Base-by-base conservation (phyloP, 306 rosid genomes). In the Bauhinia variegata region DNA sequence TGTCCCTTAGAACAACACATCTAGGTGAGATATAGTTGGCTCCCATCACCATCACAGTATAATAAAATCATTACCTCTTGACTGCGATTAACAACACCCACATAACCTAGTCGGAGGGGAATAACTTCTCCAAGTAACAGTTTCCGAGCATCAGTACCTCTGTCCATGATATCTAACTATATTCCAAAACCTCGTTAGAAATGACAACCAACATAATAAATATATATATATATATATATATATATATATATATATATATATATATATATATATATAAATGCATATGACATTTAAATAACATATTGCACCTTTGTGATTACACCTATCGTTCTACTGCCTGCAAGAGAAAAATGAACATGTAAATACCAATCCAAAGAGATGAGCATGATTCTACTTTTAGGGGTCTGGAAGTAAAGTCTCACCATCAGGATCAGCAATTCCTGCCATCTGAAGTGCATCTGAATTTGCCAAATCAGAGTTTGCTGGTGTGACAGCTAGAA, bases 391-490 rank as follows among this genome's bases (percentile, higher is more conserved):
- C 34, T 54, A 34, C 32, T 34, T 68, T 71, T 51, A 50, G 48
- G 32, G n/a, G 74, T 51, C 34, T 58, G 67, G 48, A 73, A 76
- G 65, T 15, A 76, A 67, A 57, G 62, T 47, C 78, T 43, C 70
- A 90, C 99, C 97, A 83, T 95, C 99, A 42, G 99, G 97, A 86
- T 95, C 99, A 71, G 99, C 99, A 71, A 85, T 83, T 75, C 97
- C 97, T 30, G 99, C 99, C 87, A 93, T 83, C 84, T 93, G 99
- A 80, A 93, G 97, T 70, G 99, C 99, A 77, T 93, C 99, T 71
- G 99, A 93, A 72, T 93, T 93, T 46, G 99, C 99, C 76, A 90
- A 80, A 85, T 93, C 99, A 57, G 99, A 90, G 80, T 93, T 93
- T 70, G 99, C 99, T 0, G 99, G 89, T 37, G 99, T 90, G 63